phyloP scores from a whole-genome alignment of 768 basidiomycete species.

The Grammothele lineata region DNA sequence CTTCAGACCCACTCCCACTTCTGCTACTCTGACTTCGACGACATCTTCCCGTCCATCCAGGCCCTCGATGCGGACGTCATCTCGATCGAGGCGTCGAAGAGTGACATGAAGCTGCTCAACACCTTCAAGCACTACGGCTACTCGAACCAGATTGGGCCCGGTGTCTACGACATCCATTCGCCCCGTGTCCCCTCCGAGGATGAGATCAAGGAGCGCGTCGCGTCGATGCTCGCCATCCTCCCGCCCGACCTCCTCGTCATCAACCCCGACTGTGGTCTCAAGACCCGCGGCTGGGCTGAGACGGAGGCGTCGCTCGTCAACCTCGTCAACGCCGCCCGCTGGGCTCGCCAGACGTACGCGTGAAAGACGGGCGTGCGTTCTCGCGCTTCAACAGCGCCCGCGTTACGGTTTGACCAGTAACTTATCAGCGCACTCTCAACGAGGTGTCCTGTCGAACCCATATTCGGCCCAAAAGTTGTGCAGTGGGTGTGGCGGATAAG shows the following conservation, averaged over 20 bases:
- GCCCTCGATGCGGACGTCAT: constrained; percentile 98
- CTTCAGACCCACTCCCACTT: constrained; percentile 99
- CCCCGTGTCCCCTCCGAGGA: constrained; percentile 92
- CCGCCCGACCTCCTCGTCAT: constrained; percentile 80
- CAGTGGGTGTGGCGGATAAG: constrained; percentile 16
- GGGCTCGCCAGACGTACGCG: constrained; percentile 83
- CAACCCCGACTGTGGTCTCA: constrained; percentile 98
- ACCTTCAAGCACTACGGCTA: constrained; percentile 96
- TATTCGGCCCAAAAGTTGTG: constrained; percentile 19
- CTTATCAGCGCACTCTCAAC: constrained; percentile 36
- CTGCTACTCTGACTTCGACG: constrained; percentile 98
- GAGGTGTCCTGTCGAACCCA: constrained; percentile 30
- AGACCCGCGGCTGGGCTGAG: constrained; percentile 99
- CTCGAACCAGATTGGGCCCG: constrained; percentile 96
- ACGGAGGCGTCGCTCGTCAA: constrained; percentile 86
- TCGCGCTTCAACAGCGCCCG: constrained; percentile 92
- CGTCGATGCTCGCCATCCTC: constrained; percentile 77
- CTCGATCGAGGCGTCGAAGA: constrained; percentile 98
- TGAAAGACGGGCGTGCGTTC: constrained; percentile 44
- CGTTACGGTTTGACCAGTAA: constrained; percentile 48
- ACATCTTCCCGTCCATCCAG: constrained; percentile 97
- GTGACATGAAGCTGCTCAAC: constrained; percentile 93
- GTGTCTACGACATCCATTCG: constrained; percentile 99
- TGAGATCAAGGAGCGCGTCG: constrained; percentile 93
- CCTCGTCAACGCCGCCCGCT: constrained; percentile 87